Percentiles rank a stretch among this genome's conserved stretches.
Conservation (phyloP, 1,139 yeast species). For the Taiozyma sp. region DNA sequence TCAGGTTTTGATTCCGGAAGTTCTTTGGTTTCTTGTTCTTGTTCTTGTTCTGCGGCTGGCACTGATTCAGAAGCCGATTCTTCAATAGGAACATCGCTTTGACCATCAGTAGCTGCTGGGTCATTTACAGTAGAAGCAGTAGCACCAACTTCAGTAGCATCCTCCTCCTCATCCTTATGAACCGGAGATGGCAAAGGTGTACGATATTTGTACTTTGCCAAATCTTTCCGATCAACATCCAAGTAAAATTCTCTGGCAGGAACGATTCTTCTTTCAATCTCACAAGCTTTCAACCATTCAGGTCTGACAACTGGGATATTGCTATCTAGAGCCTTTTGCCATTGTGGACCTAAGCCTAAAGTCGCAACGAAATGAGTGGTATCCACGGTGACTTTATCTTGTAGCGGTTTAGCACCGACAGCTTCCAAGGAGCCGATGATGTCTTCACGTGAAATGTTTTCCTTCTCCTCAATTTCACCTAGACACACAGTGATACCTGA, state of each 20-base stretch:
- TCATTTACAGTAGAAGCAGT: background rate
- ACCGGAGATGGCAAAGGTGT: conserved; percentile 1
- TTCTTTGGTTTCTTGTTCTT: conserved; percentile 17
- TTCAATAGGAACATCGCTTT: conserved; percentile 6
- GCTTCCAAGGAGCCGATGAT: conserved; percentile 55
- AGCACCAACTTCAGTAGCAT: conserved; percentile 13
- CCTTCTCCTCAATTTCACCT: conserved; percentile 68
- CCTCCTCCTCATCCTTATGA: conserved; percentile 21
- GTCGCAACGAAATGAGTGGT: conserved; percentile 94
- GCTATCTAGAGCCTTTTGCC: conserved; percentile 72
- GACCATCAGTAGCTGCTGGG: background rate
- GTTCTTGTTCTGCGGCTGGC: no score
- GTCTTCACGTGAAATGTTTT: conserved; percentile 53
- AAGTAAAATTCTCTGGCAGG: conserved; percentile 87
- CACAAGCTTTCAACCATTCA: conserved; percentile 96
- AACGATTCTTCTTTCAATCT: conserved; percentile 78
- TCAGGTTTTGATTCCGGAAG: conserved; percentile 1
- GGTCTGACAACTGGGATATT: conserved; percentile 95
- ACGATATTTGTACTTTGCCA: background rate
- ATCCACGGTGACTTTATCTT: conserved; percentile 70
- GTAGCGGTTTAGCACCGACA: conserved; percentile 85
- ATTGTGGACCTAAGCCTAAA: conserved; percentile 53
- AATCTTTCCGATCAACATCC: conserved; percentile 27
- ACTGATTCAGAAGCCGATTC: conserved; percentile 1
- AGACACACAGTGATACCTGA: conserved; percentile 90